Evolutionary conservation across 2,329 filamentous ascomycete genomes (phyloP), one percentile per base, ranked within the genome.

Genomic region (Cordyceps pruinosa): DNA sequence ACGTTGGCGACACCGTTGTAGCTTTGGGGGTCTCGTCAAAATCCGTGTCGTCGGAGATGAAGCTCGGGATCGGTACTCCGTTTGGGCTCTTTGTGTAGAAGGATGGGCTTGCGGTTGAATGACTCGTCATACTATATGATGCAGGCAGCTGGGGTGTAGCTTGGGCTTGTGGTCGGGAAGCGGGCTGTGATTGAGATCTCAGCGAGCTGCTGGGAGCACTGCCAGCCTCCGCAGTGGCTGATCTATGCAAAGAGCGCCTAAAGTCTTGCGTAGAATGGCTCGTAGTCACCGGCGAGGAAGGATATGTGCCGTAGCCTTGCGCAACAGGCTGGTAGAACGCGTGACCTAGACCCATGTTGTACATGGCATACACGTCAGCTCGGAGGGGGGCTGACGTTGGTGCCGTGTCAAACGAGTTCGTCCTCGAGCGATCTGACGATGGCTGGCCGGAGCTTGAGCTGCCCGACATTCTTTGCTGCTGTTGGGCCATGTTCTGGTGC

Each of bases 171-270:
- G 74, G 71, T 30, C 81, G 74, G 34, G 81, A 78, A 3, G 83
- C 83, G 25, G 84, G 84, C 66, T 86, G 84, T n/a, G 84, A 86
- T 66, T 87, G 84, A 26, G 84, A 87, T 61, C 84, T 77, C 60
- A 84, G 68, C n/a, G 81, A 74, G 62, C 82, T 81, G 56, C 74
- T 80, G 26, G 81, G 75, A 52, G 76, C 70, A 19, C 72, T 65
- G 10, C 75, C 75, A 15, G 75, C 68, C 35, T 85, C 82, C 25
- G 75, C 78, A 17, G 76, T 72, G 25, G 74, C 70, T 1, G 81
- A 79, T 64, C 83, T 74, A 61, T 86, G 82, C 55, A 83, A 70
- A 47, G 80, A 77, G 52, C 83, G 76, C 61, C 83, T 77, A 62
- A 79, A 80, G 59, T 86, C 84, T 30, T 80, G 72, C 8, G 69